Evolutionary conservation across 805 yeast species (phyloP), one percentile per base, ranked within the genome.

Genomic region (Lipomyces lipofer): DNA sequence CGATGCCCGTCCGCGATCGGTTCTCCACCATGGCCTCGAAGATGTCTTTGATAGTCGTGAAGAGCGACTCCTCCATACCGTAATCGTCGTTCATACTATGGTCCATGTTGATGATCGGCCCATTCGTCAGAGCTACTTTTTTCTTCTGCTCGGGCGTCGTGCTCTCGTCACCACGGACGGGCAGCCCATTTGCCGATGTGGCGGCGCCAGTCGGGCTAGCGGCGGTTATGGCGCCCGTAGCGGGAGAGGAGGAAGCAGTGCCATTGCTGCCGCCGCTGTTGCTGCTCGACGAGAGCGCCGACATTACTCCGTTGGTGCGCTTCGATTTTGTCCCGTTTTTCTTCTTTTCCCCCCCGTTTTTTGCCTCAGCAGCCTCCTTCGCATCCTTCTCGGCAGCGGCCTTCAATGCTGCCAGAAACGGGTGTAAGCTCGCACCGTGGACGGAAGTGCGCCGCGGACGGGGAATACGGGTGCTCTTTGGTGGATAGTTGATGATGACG

Each of bases 21-120:
- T 84, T 82, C 68, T 89, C 97, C 5, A 81, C 76, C 78, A 92
- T 86, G 55, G 86, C 73, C 68, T 90, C 97, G 68, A 88, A 92
- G 13, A 88, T 73, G 68, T 94, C 99, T 66, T 88, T 89, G 54
- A 92, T 73, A 0, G 95, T 81, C 1, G 86, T 77, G 62, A 79
- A 84, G 38, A 87, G 68, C 17, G 78, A 71, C 60, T 78, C 77
- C 12, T 72, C 68, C 73, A 78, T 71, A 28, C 70, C 75, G 66
- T 84, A 83, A 10, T 78, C 75, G 19, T 71, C 68, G 54, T 78
- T 76, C 52, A 84, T 71, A 0, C 87, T 76, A 58, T 82, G 83
- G 67, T 94, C 98, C 40, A 92, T 69, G 67, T 91, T 92, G 30
- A 58, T 47, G 22, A 58, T 56, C 43, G 62, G 62, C 1, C 62